Evolutionary conservation across 176 grass and related monocot species (phyloP), one percentile per base, ranked within the genome.

Genomic region (Musa troglodytarum): DNA sequence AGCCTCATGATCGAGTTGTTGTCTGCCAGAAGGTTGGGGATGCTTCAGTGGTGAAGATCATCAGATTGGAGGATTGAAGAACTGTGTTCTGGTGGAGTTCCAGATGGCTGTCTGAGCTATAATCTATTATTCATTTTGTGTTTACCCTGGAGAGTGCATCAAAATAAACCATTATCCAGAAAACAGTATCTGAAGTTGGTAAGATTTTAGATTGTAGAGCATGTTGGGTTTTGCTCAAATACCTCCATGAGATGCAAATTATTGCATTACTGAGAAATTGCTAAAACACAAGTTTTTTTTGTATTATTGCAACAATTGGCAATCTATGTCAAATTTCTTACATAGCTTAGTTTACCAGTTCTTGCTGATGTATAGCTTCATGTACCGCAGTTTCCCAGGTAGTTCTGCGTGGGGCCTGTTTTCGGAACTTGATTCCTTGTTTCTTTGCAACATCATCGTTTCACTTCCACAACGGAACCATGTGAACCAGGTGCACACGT

Each of bases 1-100:
- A 99, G 75, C 89, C 91, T 13, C 95, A 99, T 11, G 95, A 99
- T 56, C 90, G 91, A 11, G 95, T 99, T 13, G 91, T 94, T 10
- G 86, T 99, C 63, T 99, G 95, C 86, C 95, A 94, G 82, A 99
- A 99, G 51, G 86, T 99, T 49, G 95, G 90, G 26, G 95, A 99
- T 84, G 79, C 95, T 55, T 99, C 91, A 2, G 88, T 99, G 26
- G 95, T 99, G 82, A 99, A 99, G 87, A 99, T 99, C 55, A 91
- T 99, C 74, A 91, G 94, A 76, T 77, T 99, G 74, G 88, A 99
- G 49, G 95, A 94, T 74, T 99, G 87, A 81, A 69, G 78, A 22
- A 2, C 19, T 63, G 52, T 14, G 14, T 57, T 28, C 14, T 74
- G 21, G 15, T 17, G 13, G 13, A 57, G 11, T 17, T 17, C 54